Percentiles rank a stretch among this genome's conserved stretches.
Evolutionary conservation across 2,329 filamentous ascomycete genomes (phyloP).

Genomic region (Claviceps sp.): DNA sequence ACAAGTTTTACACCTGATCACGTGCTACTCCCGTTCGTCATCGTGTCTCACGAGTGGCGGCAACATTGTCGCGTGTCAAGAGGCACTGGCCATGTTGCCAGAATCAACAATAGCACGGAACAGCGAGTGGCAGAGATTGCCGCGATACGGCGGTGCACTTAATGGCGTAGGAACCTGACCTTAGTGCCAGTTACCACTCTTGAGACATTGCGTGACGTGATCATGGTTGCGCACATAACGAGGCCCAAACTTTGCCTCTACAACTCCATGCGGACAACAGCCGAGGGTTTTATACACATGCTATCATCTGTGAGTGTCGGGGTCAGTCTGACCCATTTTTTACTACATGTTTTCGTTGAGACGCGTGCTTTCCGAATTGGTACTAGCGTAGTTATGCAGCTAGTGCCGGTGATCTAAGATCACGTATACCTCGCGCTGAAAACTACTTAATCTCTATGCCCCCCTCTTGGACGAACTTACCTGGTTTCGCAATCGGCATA

Average conservation of each 20-base stretch:
- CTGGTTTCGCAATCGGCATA: constrained; percentile 21
- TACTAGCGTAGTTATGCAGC: constrained; percentile 15
- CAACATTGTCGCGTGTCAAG: background rate
- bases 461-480: constrained; percentile 28
- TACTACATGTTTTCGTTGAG: constrained; percentile 5
- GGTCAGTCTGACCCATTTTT: constrained; percentile 14
- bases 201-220: background rate
- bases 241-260: too few relatives aligned
- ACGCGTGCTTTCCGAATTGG: constrained; percentile 18
- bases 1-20: too few relatives aligned
- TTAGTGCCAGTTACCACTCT: background rate
- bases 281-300: background rate
- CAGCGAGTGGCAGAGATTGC: background rate
- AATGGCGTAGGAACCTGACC: background rate
- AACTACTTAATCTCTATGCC: constrained; percentile 42
- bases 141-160: background rate
- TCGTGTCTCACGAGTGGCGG: background rate
- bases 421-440: constrained; percentile 31
- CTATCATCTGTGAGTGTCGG: background rate
- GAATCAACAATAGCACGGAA: background rate
- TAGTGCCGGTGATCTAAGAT: constrained; percentile 34
- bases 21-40: too few relatives aligned
- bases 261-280: too few relatives aligned
- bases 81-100: background rate
- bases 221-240: background rate